phyloP scores from a whole-genome alignment of 352 stramenopile genomes.

The Hyaloperonospora brassicae region DNA sequence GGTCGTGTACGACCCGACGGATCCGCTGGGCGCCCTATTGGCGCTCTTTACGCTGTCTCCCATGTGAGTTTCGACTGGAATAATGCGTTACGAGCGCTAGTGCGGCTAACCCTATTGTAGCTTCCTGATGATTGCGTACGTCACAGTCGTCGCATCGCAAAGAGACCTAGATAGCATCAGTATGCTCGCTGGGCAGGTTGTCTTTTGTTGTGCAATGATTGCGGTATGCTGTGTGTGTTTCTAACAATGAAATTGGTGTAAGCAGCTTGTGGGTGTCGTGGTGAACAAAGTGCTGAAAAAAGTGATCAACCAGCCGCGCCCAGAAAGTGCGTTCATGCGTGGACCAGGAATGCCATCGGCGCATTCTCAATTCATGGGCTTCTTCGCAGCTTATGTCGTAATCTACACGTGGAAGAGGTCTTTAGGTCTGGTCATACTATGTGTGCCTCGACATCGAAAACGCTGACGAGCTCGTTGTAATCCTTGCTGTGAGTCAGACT shows the following conservation, averaged over 20 bases:
- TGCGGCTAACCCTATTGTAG: conserved; percentile 21
- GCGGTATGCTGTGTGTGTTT: background rate
- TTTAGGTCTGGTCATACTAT: background rate
- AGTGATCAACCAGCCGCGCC: conserved; percentile 61
- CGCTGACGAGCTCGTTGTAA: conserved; percentile 1
- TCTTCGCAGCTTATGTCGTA: conserved; percentile 67
- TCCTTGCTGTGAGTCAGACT: conserved; percentile 23
- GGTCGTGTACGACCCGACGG: conserved; percentile 72
- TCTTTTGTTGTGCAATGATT: background rate
- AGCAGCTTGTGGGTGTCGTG: background rate
- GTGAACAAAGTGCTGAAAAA: conserved; percentile 38
- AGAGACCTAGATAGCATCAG: conserved; percentile 67
- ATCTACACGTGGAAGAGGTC: too few species aligned
- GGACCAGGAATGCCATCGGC: conserved; percentile 74
- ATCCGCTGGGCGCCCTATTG: conserved; percentile 54
- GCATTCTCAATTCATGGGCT: conserved; percentile 79
- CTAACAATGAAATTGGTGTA: background rate
- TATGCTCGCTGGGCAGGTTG: conserved; percentile 65
- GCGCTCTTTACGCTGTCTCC: conserved; percentile 72
- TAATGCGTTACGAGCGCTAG: conserved; percentile 2
- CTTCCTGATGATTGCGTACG: conserved; percentile 81
- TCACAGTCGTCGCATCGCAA: conserved; percentile 68
- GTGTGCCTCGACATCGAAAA: background rate
- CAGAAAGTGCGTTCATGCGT: conserved; percentile 51
- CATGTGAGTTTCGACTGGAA: conserved; percentile 34